Evolutionary conservation across 345 rosid genomes (phyloP).

Genomic region (Linum tenue): DNA sequence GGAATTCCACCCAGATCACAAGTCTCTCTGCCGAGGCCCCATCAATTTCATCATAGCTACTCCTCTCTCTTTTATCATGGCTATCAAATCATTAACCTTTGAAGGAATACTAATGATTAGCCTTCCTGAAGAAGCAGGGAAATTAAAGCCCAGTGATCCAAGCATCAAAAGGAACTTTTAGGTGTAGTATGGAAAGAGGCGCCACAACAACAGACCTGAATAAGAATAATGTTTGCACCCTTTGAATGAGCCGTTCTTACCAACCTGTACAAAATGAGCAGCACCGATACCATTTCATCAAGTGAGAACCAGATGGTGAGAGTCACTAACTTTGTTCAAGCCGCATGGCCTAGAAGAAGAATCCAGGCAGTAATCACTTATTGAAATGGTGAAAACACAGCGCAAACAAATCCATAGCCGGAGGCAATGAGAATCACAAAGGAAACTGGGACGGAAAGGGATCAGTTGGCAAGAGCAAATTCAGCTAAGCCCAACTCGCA

Average conservation of each 20-base stretch:
- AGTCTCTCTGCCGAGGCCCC: too few species aligned
- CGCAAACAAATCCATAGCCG: too few species aligned
- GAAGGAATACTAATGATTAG: too few species aligned
- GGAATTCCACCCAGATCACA: too few species aligned
- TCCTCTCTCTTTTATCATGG: too few species aligned
- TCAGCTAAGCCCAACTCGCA: not conserved
- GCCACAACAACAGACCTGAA: constrained; percentile 42
- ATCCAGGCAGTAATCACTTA: too few species aligned
- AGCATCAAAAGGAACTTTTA: not conserved
- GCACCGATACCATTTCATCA: not conserved
- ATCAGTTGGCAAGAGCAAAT: not conserved
- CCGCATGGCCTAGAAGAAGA: not conserved
- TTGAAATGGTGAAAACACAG: too few species aligned
- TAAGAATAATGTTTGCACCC: constrained; percentile 81
- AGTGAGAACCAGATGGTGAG: not conserved
- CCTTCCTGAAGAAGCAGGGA: too few species aligned
- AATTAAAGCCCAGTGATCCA: not conserved
- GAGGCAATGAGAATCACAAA: too few species aligned
- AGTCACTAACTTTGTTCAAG: not conserved
- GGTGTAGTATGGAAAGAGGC: not conserved
- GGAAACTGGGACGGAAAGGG: too few species aligned
- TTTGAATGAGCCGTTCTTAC: constrained; percentile 60
- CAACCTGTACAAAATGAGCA: constrained; percentile 33
- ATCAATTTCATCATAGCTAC: too few species aligned
- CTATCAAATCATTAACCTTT: too few species aligned